Percentiles rank a stretch among this genome's conserved stretches.
Evolutionary conservation across 1,139 yeast genomes (phyloP).

Genomic region (Pichia sp.): DNA sequence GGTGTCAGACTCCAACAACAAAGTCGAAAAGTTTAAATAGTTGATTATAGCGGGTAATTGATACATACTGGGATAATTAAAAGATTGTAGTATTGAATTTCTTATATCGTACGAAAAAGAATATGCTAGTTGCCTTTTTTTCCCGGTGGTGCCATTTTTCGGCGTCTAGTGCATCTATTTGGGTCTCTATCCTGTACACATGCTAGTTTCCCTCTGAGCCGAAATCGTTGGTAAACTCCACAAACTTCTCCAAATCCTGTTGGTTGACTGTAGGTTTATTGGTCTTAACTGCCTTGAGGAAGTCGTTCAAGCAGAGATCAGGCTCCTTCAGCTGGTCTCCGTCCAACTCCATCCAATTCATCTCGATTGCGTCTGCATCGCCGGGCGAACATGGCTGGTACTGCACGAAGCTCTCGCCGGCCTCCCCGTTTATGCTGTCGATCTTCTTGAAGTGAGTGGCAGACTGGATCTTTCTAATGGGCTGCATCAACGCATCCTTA

Average conservation of each 20-base stretch:
- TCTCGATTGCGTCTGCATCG: slow-evolving; percentile 76
- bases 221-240: slow-evolving; percentile 86
- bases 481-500: slow-evolving; percentile 96
- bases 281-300: slow-evolving; percentile 83
- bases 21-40: slow-evolving; percentile 36
- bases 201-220: slow-evolving; percentile 89
- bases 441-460: slow-evolving; percentile 90
- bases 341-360: slow-evolving; percentile 89
- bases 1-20: slow-evolving; percentile 77
- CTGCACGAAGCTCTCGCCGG: slow-evolving; percentile 39
- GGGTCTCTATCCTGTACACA: no score
- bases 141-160: no score
- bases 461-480: slow-evolving; percentile 89
- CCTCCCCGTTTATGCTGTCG: slow-evolving; percentile 33
- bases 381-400: slow-evolving; percentile 97
- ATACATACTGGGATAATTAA: not conserved
- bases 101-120: not conserved
- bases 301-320: slow-evolving; percentile 82
- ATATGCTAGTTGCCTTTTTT: not conserved
- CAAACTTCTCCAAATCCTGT: slow-evolving; percentile 75
- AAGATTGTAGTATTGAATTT: no score
- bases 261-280: slow-evolving; percentile 94
- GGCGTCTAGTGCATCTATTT: no score
- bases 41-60: not conserved
- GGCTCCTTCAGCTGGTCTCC: slow-evolving; percentile 91